These are phyloP conservation scores for Carex pumila DNA, from an alignment of 176 grass and related monocot genomes.

Conservation along the genomic window DNA sequence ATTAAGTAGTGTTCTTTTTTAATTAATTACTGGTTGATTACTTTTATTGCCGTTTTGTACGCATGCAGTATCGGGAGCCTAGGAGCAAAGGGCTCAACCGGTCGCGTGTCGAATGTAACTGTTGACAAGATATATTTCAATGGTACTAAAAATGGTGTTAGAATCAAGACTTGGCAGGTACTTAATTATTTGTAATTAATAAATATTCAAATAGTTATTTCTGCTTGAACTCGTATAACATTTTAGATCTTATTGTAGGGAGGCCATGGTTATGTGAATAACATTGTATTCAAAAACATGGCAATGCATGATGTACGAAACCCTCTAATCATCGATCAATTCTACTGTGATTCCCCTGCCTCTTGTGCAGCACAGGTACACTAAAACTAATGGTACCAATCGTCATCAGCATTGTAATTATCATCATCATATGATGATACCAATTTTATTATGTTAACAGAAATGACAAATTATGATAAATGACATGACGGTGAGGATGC, in stretches of 20 bases:
- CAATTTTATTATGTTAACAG: no score
- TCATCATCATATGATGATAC: no score
- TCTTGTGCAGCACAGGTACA: conserved; percentile 22
- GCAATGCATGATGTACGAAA: conserved; percentile 13
- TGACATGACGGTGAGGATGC: background rate
- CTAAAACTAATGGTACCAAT: no score
- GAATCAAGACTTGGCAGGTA: conserved; percentile 24
- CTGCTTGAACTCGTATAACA: background rate
- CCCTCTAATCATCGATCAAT: conserved; percentile 26
- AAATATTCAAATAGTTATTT: background rate
- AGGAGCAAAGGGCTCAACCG: conserved; percentile 10
- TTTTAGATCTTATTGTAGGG: conserved; percentile 13
- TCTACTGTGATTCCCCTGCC: conserved; percentile 17
- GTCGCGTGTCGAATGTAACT: conserved; percentile 10
- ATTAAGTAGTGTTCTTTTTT: background rate
- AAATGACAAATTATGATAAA: background rate
- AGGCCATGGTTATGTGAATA: conserved; percentile 26
- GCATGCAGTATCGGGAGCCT: conserved; percentile 18
- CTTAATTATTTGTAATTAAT: background rate
- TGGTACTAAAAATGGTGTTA: conserved; percentile 1
- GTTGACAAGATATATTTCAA: conserved; percentile 12
- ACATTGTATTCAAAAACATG: conserved; percentile 28
- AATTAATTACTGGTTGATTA: background rate
- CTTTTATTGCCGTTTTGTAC: background rate
- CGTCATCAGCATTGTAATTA: no score